Evolutionary conservation across 805 yeast genomes (phyloP).

Genomic region (Lipomyces mesembrius): DNA sequence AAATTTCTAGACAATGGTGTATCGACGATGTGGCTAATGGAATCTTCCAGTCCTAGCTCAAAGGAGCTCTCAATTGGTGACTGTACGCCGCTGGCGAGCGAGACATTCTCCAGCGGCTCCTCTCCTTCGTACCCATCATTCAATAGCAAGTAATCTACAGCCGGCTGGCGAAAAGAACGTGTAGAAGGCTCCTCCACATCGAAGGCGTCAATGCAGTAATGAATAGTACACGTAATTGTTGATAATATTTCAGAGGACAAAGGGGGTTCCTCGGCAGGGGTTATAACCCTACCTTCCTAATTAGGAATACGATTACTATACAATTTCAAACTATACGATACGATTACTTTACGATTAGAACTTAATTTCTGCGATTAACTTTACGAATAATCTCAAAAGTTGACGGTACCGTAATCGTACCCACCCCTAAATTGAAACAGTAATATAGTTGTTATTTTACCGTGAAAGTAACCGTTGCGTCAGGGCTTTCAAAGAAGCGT

Average conservation of each 20-base stretch:
- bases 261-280: background rate
- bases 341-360: constrained; percentile 2
- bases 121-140: constrained; percentile 10
- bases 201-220: constrained; percentile 7
- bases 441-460: no score
- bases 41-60: constrained; percentile 2
- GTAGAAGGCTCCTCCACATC: background rate
- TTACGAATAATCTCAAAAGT: background rate
- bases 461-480: no score
- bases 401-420: constrained; percentile 10
- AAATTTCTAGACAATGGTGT: background rate
- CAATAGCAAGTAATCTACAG: constrained; percentile 1
- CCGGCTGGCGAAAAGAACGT: constrained; percentile 5
- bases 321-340: background rate
- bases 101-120: constrained; percentile 2
- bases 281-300: background rate
- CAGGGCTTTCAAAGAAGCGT: no score
- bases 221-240: background rate
- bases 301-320: constrained; percentile 5
- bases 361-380: constrained; percentile 6
- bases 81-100: constrained; percentile 1
- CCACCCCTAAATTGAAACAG: no score
- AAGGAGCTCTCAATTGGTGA: constrained; percentile 4
- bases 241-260: background rate
- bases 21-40: background rate